Conservation (phyloP, 73 alveolate genomes). For the Tetrahymena thermophila region DNA sequence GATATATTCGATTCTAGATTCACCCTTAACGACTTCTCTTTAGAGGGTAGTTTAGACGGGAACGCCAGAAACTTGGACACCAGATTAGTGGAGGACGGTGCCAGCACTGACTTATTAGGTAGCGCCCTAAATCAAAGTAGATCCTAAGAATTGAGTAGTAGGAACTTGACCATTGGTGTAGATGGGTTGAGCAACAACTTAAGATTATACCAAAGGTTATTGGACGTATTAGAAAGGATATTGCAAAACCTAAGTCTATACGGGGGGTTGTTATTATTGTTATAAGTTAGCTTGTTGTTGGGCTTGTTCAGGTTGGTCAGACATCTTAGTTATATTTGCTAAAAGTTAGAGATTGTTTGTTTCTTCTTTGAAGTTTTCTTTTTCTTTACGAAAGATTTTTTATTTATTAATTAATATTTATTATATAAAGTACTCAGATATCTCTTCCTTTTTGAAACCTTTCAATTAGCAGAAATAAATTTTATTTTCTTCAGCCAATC, state of each 20-base stretch:
- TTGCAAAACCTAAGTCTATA: not conserved
- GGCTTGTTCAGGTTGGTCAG: not conserved
- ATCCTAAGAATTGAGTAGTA: not conserved
- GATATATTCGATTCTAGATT: slow-evolving; percentile 37
- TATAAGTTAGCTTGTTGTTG: not conserved
- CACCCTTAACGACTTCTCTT: slow-evolving; percentile 19
- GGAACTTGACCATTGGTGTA: not conserved
- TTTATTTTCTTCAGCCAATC: not conserved
- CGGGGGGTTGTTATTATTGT: not conserved
- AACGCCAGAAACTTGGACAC: not conserved
- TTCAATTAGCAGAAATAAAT: not conserved
- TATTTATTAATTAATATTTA: not conserved
- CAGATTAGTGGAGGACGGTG: not conserved
- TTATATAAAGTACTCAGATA: not conserved
- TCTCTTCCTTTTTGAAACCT: not conserved
- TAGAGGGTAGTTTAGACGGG: not conserved
- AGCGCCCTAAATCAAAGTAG: not conserved
- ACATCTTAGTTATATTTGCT: not conserved
- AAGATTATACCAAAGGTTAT: not conserved
- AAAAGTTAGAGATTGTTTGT: not conserved
- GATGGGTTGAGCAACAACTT: slow-evolving; percentile 1
- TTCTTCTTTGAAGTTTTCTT: not conserved
- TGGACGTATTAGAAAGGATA: not conserved
- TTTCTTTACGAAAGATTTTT: not conserved
- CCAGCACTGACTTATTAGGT: not conserved